Evolutionary conservation across 2,329 filamentous ascomycete species (phyloP).

Genomic region (Fusarium siculi): DNA sequence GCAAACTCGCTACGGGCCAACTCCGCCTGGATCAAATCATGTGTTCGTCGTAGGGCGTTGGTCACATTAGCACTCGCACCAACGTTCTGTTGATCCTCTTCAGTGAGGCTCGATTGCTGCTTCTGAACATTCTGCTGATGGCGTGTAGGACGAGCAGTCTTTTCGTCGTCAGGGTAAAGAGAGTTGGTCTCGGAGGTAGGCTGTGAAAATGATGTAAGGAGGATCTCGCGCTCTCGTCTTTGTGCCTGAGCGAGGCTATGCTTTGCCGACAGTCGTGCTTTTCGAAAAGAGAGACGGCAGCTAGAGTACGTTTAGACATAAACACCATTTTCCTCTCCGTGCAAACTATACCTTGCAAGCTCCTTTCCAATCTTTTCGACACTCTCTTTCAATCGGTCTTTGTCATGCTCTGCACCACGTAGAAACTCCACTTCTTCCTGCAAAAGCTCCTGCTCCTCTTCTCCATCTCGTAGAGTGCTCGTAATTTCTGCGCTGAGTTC

Average conservation of each 20-base stretch:
- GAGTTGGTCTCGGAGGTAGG: slow-evolving; percentile 50
- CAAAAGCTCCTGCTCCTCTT: slow-evolving; percentile 86
- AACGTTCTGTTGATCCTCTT: slow-evolving; percentile 77
- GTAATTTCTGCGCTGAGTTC: slow-evolving; percentile 86
- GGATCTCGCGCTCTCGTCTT: slow-evolving; percentile 78
- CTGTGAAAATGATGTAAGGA: slow-evolving; percentile 73
- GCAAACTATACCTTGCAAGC: slow-evolving; percentile 68
- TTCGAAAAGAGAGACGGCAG: slow-evolving; percentile 76
- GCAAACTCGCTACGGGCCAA: slow-evolving; percentile 89
- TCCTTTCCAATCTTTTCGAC: slow-evolving; percentile 75
- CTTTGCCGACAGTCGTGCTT: slow-evolving; percentile 83
- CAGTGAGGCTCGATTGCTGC: slow-evolving; percentile 56
- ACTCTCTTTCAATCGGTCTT: slow-evolving; percentile 72
- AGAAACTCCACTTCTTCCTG: slow-evolving; percentile 81
- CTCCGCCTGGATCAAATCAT: slow-evolving; percentile 86
- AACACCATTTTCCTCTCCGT: neutral
- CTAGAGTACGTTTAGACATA: slow-evolving; percentile 47
- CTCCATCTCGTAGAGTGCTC: slow-evolving; percentile 77
- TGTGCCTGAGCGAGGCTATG: slow-evolving; percentile 78
- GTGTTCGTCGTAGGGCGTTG: slow-evolving; percentile 82
- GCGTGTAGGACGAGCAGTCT: slow-evolving; percentile 38
- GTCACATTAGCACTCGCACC: slow-evolving; percentile 87
- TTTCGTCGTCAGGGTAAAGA: slow-evolving; percentile 41
- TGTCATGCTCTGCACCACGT: slow-evolving; percentile 65
- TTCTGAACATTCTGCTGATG: slow-evolving; percentile 44